A percentile compares a stretch with the other conserved stretches of the same genome.
Conservation (phyloP, 2,329 filamentous ascomycete genomes). For the Zymoseptoria brevis region DNA sequence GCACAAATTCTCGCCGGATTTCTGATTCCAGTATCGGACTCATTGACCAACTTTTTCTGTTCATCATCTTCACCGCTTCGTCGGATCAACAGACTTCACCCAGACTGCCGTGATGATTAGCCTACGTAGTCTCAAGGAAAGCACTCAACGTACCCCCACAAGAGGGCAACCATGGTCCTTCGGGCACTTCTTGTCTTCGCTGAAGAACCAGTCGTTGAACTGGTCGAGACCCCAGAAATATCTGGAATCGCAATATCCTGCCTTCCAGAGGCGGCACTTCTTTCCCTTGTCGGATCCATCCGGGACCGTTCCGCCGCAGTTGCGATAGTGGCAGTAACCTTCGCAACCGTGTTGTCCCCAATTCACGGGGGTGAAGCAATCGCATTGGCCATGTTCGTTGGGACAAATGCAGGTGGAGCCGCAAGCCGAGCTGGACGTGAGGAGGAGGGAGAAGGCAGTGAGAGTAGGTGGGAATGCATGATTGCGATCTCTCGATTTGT, state of each 20-base stretch:
- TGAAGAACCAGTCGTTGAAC: not conserved
- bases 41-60: too few relatives aligned
- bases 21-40: too few relatives aligned
- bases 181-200: not conserved
- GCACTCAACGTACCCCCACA: not conserved
- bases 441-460: too few relatives aligned
- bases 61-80: too few relatives aligned
- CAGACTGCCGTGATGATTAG: not conserved
- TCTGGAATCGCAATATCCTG: not conserved
- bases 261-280: not conserved
- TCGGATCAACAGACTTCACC: too few relatives aligned
- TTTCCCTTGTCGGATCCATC: not conserved
- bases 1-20: too few relatives aligned
- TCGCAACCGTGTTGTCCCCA: not conserved
- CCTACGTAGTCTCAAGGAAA: not conserved
- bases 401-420: not conserved
- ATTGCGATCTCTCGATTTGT: too few relatives aligned
- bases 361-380: not conserved
- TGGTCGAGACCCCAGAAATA: not conserved
- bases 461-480: too few relatives aligned
- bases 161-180: not conserved
- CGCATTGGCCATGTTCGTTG: not conserved
- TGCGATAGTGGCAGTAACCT: not conserved
- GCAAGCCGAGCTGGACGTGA: too few relatives aligned
- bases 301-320: not conserved